These are phyloP conservation scores for Globisporangium rhizosaccharum DNA, from an alignment of 352 stramenopile genomes.

Conservation along the genomic window DNA sequence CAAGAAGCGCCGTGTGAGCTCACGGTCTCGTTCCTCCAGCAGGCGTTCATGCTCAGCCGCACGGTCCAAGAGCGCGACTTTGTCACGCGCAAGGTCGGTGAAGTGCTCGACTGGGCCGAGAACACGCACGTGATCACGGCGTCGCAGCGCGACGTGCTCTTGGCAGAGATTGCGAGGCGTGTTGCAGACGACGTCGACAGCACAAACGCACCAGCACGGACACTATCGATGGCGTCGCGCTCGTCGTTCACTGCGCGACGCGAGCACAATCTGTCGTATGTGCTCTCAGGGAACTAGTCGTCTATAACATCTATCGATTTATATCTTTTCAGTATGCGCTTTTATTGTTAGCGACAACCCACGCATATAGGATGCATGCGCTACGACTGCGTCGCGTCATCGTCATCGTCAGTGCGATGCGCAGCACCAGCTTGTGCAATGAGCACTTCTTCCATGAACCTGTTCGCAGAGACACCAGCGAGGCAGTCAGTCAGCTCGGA, in stretches of 20 bases:
- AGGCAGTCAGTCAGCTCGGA: too few relatives aligned
- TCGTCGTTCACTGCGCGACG: conserved; percentile 6
- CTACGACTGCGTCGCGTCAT: background rate
- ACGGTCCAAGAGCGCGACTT: conserved; percentile 72
- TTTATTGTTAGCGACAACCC: background rate
- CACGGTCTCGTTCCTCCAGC: conserved; percentile 75
- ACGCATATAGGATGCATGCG: too few relatives aligned
- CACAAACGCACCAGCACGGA: background rate
- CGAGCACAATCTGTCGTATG: conserved; percentile 19
- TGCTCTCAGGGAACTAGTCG: conserved; percentile 3
- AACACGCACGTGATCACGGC: conserved; percentile 67
- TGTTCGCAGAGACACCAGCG: conserved; percentile 2
- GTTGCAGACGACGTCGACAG: conserved; percentile 38
- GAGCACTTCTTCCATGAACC: conserved; percentile 76
- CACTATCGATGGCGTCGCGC: conserved; percentile 11
- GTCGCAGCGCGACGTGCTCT: conserved; percentile 60
- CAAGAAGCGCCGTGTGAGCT: conserved; percentile 80
- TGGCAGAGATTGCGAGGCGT: conserved; percentile 64
- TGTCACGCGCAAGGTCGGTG: conserved; percentile 71
- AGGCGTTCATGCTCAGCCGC: conserved; percentile 81
- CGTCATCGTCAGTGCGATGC: background rate
- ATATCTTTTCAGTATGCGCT: background rate
- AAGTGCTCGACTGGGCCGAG: conserved; percentile 83
- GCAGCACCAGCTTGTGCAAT: conserved; percentile 24
- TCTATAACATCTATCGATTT: background rate